A percentile compares a stretch with the other conserved stretches of the same genome.
Conservation (phyloP, 768 basidiomycete species). For the Inosperma sp. region DNA sequence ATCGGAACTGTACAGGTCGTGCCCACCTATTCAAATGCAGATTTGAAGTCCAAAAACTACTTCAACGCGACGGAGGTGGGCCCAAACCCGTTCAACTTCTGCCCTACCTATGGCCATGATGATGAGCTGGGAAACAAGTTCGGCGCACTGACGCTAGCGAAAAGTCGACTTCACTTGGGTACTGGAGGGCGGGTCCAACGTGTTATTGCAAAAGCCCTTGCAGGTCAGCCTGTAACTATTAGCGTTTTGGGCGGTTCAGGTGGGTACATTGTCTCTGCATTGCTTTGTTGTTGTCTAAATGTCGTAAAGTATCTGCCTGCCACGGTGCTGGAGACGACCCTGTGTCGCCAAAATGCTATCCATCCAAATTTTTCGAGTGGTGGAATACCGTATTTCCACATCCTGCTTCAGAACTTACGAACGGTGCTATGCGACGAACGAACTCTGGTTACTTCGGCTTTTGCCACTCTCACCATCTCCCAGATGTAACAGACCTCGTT, state of each 20-base stretch:
- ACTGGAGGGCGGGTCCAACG: constrained; percentile 80
- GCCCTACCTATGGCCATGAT: constrained; percentile 79
- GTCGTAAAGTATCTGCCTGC: constrained; percentile 74
- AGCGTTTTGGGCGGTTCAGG: constrained; percentile 87
- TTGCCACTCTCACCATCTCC: constrained; percentile 90
- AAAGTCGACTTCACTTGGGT: constrained; percentile 72
- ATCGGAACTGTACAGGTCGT: constrained; percentile 24
- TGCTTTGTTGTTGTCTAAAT: background rate
- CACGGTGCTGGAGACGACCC: constrained; percentile 93
- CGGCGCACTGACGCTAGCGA: constrained; percentile 66
- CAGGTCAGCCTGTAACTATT: constrained; percentile 84
- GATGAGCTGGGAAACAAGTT: constrained; percentile 79
- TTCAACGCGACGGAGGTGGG: constrained; percentile 57
- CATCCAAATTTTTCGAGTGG: constrained; percentile 94
- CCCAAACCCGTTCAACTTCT: constrained; percentile 83
- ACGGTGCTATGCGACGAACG: constrained; percentile 90
- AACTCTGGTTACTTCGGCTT: constrained; percentile 94
- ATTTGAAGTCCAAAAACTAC: constrained; percentile 75
- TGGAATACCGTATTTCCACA: constrained; percentile 98
- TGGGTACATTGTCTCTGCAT: constrained; percentile 30
- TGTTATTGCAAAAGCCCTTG: constrained; percentile 76
- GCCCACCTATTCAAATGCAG: constrained; percentile 38
- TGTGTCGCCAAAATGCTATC: constrained; percentile 80
- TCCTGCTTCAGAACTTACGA: constrained; percentile 95
- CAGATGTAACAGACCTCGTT: constrained; percentile 90